These are phyloP conservation scores for Rubroshorea leprosula DNA, from an alignment of 345 rosid species.

Conservation along the genomic window DNA sequence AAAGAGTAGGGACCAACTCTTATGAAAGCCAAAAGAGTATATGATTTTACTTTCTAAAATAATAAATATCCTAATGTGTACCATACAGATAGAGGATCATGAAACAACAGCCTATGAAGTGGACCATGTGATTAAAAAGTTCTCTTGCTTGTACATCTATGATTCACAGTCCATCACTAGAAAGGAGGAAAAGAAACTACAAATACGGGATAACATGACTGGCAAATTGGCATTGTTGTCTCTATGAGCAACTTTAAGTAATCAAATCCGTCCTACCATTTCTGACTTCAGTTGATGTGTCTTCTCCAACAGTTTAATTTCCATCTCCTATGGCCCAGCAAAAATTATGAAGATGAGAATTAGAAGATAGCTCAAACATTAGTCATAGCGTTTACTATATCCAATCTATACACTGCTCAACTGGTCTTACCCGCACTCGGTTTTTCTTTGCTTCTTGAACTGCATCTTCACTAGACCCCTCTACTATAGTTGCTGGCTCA, in stretches of 20 bases:
- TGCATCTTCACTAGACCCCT: constrained; percentile 75
- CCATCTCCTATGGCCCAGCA: constrained; percentile 65
- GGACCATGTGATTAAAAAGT: no score
- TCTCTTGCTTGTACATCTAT: no score
- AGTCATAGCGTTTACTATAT: constrained; percentile 5
- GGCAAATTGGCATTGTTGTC: not conserved
- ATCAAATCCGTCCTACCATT: constrained; percentile 47
- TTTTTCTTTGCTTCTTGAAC: constrained; percentile 82
- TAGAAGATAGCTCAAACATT: constrained; percentile 15
- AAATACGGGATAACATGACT: not conserved
- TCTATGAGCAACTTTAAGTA: not conserved
- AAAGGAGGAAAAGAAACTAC: no score
- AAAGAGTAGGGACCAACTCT: not conserved
- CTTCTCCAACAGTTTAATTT: constrained; percentile 70
- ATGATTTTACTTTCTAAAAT: no score
- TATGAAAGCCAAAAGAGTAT: no score
- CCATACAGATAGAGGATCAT: no score
- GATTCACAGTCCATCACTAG: no score
- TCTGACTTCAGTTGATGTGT: constrained; percentile 56
- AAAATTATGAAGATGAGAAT: constrained; percentile 17
- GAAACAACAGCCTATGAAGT: no score
- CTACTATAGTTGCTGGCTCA: constrained; percentile 80
- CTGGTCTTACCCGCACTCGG: constrained; percentile 68
- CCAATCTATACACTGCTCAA: constrained; percentile 15
- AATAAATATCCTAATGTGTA: no score